Conservation (phyloP, 2,329 filamentous ascomycete species). For the Chalaropsis thielavioides region DNA sequence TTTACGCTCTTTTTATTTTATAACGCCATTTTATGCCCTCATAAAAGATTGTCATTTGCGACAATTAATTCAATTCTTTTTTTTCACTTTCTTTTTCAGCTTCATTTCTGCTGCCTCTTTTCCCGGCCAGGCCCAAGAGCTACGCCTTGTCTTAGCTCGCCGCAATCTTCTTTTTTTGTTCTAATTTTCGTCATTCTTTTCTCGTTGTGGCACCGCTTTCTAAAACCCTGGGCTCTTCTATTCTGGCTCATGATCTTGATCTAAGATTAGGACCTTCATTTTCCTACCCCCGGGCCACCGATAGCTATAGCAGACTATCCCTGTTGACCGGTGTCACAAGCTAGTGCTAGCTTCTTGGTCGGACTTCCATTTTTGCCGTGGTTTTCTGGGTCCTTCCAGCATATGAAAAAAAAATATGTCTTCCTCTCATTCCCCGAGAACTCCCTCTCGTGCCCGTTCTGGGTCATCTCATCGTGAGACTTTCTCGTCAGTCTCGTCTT, state of each 20-base stretch:
- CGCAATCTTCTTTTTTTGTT: background rate
- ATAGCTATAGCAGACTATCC: background rate
- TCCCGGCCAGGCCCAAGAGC: background rate
- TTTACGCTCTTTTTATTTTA: background rate
- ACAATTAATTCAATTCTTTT: background rate
- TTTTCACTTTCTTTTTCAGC: background rate
- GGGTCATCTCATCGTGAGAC: constrained; percentile 11
- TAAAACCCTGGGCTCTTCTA: background rate
- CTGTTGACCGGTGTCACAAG: background rate
- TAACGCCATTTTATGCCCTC: background rate
- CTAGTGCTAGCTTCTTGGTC: background rate
- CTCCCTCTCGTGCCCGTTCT: constrained; percentile 18
- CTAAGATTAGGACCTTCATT: constrained; percentile 9
- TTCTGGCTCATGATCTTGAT: constrained; percentile 7
- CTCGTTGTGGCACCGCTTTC: background rate
- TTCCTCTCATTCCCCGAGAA: constrained; percentile 20
- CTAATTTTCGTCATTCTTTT: background rate
- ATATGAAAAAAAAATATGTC: background rate
- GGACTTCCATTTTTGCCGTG: background rate
- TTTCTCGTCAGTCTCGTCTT: constrained; percentile 17
- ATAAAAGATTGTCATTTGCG: background rate
- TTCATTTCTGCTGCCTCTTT: background rate
- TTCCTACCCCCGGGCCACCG: background rate
- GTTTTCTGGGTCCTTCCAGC: background rate
- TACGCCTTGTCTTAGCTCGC: background rate